A percentile compares a stretch with the other conserved stretches of the same genome.
phyloP scores from a whole-genome alignment of 331 rosid genomes.

The Malus hybrid region DNA sequence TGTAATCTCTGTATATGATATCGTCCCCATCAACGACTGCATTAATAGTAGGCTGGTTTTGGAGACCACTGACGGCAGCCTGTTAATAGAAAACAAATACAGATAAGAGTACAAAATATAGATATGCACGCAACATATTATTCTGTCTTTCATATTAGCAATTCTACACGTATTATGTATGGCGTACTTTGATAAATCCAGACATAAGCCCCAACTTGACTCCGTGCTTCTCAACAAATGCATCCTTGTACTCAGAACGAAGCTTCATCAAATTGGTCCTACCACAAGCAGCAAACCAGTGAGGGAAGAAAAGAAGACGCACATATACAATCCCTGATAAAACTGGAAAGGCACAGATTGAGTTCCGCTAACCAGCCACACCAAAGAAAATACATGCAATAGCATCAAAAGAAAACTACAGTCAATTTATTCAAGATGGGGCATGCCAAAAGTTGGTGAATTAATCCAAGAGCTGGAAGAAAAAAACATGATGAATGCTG shows the following conservation, averaged over 20 bases:
- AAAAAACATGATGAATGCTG: not conserved
- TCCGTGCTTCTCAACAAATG: slow-evolving; percentile 82
- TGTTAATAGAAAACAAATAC: not conserved
- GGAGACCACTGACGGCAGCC: not conserved
- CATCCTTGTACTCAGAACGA: slow-evolving; percentile 85
- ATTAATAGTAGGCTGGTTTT: slow-evolving; percentile 67
- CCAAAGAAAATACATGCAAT: not conserved
- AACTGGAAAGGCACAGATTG: not conserved
- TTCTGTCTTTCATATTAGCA: not conserved
- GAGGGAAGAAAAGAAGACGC: slow-evolving; percentile 9
- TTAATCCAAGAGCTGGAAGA: not conserved
- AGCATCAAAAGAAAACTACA: not conserved
- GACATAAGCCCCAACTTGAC: slow-evolving; percentile 92
- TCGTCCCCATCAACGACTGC: slow-evolving; percentile 94
- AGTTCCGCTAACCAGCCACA: not conserved
- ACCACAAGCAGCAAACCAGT: slow-evolving; percentile 26
- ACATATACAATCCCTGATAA: not conserved
- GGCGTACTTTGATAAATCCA: slow-evolving; percentile 69
- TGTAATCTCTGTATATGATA: slow-evolving; percentile 72
- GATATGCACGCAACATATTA: not conserved
- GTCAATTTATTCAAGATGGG: not conserved
- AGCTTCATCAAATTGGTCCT: slow-evolving; percentile 95
- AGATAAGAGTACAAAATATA: slow-evolving; percentile 19
- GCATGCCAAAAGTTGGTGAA: not conserved
- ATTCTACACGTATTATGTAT: not conserved